Base-by-base conservation (phyloP, 352 stramenopile species). In the Globisporangium barbulae region DNA sequence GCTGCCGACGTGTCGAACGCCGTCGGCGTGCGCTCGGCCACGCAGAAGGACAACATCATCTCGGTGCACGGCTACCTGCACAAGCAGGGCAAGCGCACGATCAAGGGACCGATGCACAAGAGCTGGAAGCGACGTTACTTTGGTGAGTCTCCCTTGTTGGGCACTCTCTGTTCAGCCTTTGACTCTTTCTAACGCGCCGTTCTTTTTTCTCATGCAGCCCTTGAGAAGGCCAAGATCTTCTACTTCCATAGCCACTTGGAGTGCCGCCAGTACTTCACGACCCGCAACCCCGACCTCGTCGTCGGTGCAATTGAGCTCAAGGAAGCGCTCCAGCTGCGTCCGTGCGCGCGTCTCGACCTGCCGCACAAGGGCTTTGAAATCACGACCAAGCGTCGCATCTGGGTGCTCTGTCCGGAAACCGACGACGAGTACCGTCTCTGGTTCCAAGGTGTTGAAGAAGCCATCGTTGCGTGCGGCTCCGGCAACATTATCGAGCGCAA, bases 51-150 rank as follows among this genome's bases (percentile, higher is more conserved):
- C 75, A 94, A 94, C 72, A 88, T 95, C 71, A 95, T 95, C 61
- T 90, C 84, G 48, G 85, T 95, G 47, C 87, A 95, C 67, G 87
- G 87, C 56, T 95, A 93, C 76, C 80, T 95, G 78, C 85, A 95
- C 87, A 95, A 95, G 71, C 87, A 95, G 67, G 87, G 84, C 65
- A 95, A 93, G 73, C 87, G 87, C 49, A 84, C 81, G 5, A 90
- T 95, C 66, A 95, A 93, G 72, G 87, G 87, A 1, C 87, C 87
- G 22, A 88, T 95, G 61, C 84, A 93, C 75, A 95, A 95, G 72
- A 87, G 72, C 42, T 95, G 87, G 87, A 92, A 92, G 64, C 81
- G 83, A 22, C 87, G 87, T 21, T 95, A 94, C 72, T 95, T 95
- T 65, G 81, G 67, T 73, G 25, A 2, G 25, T 28, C 25, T 2